These are phyloP conservation scores for Pseudogymnoascus pannorum DNA, from an alignment of 2,329 filamentous ascomycete genomes.

Conservation along the genomic window DNA sequence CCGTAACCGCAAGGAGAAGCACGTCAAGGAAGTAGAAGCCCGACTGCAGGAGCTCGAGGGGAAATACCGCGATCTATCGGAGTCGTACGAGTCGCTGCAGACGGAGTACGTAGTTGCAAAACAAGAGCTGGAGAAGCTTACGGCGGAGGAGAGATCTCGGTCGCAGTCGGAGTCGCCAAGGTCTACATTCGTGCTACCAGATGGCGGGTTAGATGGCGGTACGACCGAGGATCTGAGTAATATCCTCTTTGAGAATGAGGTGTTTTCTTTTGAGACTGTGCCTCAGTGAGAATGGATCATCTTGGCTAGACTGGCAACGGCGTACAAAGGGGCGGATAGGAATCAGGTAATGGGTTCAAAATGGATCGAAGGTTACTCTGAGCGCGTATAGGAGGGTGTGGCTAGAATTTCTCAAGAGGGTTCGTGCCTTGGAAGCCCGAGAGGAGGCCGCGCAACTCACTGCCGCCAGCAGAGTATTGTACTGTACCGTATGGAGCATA, in stretches of 20 bases:
- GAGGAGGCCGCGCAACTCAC: not conserved
- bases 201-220: not conserved
- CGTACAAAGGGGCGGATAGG: not conserved
- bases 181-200: not conserved
- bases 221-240: not conserved
- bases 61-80: constrained; percentile 47
- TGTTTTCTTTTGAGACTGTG: not conserved
- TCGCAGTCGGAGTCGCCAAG: not conserved
- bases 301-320: not conserved
- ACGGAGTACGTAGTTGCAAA: constrained; percentile 27
- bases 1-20: constrained; percentile 56
- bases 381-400: not conserved
- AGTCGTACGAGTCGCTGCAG: constrained; percentile 46
- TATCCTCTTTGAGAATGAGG: not conserved
- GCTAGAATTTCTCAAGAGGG: not conserved
- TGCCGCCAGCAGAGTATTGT: not conserved
- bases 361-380: not conserved
- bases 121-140: constrained; percentile 24
- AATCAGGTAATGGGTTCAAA: no score
- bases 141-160: not conserved
- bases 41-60: constrained; percentile 47
- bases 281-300: not conserved
- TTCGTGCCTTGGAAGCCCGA: not conserved
- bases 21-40: constrained; percentile 55
- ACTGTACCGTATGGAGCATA: constrained; percentile 4